Evolutionary conservation across 78 protist species (phyloP).

Genomic region (Mastigamoeba balamuthi): DNA sequence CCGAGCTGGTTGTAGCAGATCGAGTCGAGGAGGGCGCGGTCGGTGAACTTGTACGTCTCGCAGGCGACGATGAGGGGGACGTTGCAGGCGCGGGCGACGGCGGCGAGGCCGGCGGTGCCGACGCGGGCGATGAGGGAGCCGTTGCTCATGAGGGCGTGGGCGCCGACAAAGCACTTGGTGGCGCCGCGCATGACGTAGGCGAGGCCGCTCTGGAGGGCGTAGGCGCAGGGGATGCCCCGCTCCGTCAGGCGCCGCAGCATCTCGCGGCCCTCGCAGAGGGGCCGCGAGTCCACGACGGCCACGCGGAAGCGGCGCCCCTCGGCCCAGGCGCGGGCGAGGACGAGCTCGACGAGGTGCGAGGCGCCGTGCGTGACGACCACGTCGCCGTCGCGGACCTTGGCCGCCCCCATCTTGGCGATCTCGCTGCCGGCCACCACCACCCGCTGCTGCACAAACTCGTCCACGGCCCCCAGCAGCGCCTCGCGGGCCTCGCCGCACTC

Average conservation of each 20-base stretch:
- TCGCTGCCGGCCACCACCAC: slow-evolving; percentile 47
- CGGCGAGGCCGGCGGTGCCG: slow-evolving; percentile 86
- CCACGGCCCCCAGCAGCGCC: slow-evolving; percentile 29
- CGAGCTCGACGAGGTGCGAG: slow-evolving; percentile 51
- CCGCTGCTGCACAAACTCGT: slow-evolving; percentile 38
- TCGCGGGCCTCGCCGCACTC: slow-evolving; percentile 25
- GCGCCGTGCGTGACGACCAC: slow-evolving; percentile 68
- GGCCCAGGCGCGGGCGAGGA: slow-evolving; percentile 44
- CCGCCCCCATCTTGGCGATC: slow-evolving; percentile 27
- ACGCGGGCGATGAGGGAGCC: slow-evolving; percentile 67
- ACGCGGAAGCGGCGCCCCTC: slow-evolving; percentile 62
- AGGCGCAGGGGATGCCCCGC: slow-evolving; percentile 67
- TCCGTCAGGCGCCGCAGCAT: slow-evolving; percentile 24
- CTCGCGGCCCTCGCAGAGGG: slow-evolving; percentile 69
- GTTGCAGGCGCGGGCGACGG: slow-evolving; percentile 62
- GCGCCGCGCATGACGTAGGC: slow-evolving; percentile 79
- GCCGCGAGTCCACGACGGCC: slow-evolving; percentile 83
- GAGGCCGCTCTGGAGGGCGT: slow-evolving; percentile 58
- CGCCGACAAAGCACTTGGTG: slow-evolving; percentile 73
- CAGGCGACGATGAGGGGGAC: slow-evolving; percentile 91
- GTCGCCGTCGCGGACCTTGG: slow-evolving; percentile 69
- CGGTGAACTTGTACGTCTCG: slow-evolving; percentile 91
- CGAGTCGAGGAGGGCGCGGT: slow-evolving; percentile 77
- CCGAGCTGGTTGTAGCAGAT: slow-evolving; percentile 85
- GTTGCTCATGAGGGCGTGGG: slow-evolving; percentile 69